A percentile compares a stretch with the other conserved stretches of the same genome.
These are phyloP conservation scores for Mortierella polycephala DNA, from an alignment of 371 early-diverging fungal genomes.

Conservation along the genomic window DNA sequence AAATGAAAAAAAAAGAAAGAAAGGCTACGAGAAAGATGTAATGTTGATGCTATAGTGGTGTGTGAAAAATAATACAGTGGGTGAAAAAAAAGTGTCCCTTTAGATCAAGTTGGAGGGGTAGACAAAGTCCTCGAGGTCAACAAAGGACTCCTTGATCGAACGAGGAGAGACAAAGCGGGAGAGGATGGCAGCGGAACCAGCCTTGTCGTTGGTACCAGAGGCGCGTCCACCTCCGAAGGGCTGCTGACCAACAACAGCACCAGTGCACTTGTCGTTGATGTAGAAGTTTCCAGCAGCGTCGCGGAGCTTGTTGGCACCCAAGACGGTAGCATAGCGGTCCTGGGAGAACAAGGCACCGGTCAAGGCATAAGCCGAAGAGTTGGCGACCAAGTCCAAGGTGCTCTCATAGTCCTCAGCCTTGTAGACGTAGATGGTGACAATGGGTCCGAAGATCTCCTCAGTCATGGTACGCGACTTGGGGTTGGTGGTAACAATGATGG, in stretches of 20 bases:
- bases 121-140: constrained; percentile 76
- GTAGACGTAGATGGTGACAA: constrained; percentile 93
- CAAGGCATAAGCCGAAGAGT: constrained; percentile 88
- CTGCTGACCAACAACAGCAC: constrained; percentile 98
- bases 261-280: constrained; percentile 98
- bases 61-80: too few species aligned
- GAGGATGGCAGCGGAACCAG: constrained; percentile 73
- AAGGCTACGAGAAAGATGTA: too few species aligned
- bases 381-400: constrained; percentile 80
- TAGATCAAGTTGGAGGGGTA: constrained; percentile 89
- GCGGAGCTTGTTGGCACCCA: constrained; percentile 80
- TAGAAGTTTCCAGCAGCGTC: constrained; percentile 97
- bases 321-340: constrained; percentile 82
- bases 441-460: constrained; percentile 98
- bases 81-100: neutral
- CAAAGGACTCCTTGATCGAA: constrained; percentile 95
- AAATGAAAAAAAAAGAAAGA: too few species aligned
- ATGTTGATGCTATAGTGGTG: too few species aligned
- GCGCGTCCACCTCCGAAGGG: constrained; percentile 97
- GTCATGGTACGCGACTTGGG: constrained; percentile 87
- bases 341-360: constrained; percentile 91
- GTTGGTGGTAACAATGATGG: constrained; percentile 89
- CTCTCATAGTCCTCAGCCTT: constrained; percentile 82
- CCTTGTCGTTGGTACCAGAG: constrained; percentile 98
- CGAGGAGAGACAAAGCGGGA: constrained; percentile 94